Percentiles rank a stretch among this genome's conserved stretches.
Conservation (phyloP, 306 rosid species). For the Cucumis hystrix region DNA sequence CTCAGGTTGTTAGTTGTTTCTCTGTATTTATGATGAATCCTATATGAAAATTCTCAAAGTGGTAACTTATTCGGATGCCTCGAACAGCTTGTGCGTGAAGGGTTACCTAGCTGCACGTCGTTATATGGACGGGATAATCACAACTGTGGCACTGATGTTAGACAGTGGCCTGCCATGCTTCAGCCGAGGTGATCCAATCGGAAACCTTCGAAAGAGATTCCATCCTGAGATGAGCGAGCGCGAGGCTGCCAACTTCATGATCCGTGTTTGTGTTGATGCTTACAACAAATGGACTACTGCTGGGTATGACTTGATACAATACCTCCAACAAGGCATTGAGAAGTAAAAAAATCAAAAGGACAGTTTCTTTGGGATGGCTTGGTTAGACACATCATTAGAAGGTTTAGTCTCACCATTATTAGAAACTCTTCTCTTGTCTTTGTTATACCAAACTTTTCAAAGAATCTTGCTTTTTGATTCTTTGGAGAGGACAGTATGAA, state of each 20-base stretch:
- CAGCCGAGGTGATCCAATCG: constrained; percentile 94
- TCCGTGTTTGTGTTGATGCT: constrained; percentile 88
- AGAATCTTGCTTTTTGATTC: background rate
- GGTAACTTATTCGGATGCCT: background rate
- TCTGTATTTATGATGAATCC: background rate
- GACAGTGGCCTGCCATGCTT: constrained; percentile 97
- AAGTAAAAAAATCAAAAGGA: constrained; percentile 25
- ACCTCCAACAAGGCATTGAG: constrained; percentile 96
- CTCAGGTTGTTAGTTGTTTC: constrained; percentile 46
- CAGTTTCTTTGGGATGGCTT: background rate
- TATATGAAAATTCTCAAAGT: background rate
- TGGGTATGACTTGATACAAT: constrained; percentile 96
- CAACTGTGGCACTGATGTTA: constrained; percentile 64
- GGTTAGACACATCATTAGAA: background rate
- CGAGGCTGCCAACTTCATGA: constrained; percentile 95
- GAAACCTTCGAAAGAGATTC: constrained; percentile 86
- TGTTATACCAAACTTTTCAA: background rate
- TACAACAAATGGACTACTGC: constrained; percentile 99
- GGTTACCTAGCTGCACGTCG: constrained; percentile 90
- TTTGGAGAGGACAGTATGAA: background rate
- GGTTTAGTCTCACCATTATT: background rate
- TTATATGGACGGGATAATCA: constrained; percentile 78
- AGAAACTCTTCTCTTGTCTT: background rate
- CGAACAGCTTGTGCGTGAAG: constrained; percentile 70
- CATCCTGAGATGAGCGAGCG: constrained; percentile 97